Conservation (phyloP, 1,139 yeast species). For the Geotrichum klebahnii region DNA sequence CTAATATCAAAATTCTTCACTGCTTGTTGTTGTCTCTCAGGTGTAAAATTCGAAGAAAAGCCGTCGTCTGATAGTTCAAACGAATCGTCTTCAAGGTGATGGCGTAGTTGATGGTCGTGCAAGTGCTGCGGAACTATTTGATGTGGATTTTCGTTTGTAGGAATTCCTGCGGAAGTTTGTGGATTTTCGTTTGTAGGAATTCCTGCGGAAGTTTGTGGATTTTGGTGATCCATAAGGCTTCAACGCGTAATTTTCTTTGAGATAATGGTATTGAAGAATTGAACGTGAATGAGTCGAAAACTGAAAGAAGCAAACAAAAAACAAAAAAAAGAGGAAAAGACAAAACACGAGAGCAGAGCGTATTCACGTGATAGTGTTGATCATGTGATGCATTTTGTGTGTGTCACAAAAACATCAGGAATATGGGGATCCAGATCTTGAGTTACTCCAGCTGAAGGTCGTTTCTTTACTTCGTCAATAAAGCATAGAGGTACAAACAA, state of each 20-base stretch:
- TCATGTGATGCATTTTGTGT: too few species aligned
- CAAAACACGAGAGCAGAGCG: background rate
- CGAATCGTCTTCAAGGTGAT: background rate
- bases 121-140: background rate
- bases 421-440: too few species aligned
- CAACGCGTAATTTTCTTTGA: background rate
- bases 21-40: background rate
- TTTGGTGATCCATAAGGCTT: slow-evolving; percentile 3
- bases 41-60: slow-evolving; percentile 1
- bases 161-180: background rate
- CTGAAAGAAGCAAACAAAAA: background rate
- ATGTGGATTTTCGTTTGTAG: background rate
- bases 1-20: slow-evolving; percentile 7
- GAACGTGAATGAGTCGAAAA: too few species aligned
- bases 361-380: too few species aligned
- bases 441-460: too few species aligned
- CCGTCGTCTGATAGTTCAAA: background rate
- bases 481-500: too few species aligned
- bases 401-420: too few species aligned
- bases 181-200: background rate
- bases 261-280: background rate
- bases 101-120: background rate
- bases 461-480: too few species aligned
- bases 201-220: slow-evolving; percentile 1
- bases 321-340: background rate